Evolutionary conservation across 2,329 filamentous ascomycete species (phyloP), one percentile per base, ranked within the genome.

Genomic region (Xylariaceae sp.): DNA sequence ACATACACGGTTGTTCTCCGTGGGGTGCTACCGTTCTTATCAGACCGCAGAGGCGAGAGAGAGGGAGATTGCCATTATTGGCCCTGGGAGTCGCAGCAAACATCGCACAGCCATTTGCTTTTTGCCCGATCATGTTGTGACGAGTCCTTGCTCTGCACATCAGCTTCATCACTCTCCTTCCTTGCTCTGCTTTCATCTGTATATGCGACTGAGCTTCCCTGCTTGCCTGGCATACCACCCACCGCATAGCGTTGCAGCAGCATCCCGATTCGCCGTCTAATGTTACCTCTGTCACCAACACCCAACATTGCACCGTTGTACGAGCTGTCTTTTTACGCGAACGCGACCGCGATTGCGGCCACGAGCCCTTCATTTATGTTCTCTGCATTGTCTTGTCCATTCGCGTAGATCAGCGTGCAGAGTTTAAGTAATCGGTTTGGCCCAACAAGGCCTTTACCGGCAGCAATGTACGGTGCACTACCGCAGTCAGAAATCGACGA

Each of bases 401-500:
- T 27, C 35, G 33, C 12, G 4, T 47, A 42, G 14, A 5, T 6
- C 18, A 15, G 48, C 15, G 30, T 19, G 11, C 11, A 11, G 18
- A 40, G 18, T 3, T 38, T 38, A 4, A 38, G 5, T 40, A 17
- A 11, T 17, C 5, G 35, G n/a, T 46, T 14, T 18, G n/a, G 40
- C 36, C 40, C 40, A 54, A 45, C 36, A 65, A 62, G 62, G 58
- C 58, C 51, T 50, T 52, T 40, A 45, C 48, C 27, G 22, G 55
- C 58, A 49, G 49, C 55, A 45, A 51, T 49, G 15, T 59, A 64
- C 48, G 60, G 60, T 45, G 53, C 61, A 49, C 17, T 61, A 30
- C 40, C 58, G 19, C 62, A 64, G 49, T 52, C 59, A 38, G 59
- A 64, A 41, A 53, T 58, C 39, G 60, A 60, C 42, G 57, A 60